These are phyloP conservation scores for Euclidium syriacum DNA, from an alignment of 345 rosid genomes.

Conservation along the genomic window DNA sequence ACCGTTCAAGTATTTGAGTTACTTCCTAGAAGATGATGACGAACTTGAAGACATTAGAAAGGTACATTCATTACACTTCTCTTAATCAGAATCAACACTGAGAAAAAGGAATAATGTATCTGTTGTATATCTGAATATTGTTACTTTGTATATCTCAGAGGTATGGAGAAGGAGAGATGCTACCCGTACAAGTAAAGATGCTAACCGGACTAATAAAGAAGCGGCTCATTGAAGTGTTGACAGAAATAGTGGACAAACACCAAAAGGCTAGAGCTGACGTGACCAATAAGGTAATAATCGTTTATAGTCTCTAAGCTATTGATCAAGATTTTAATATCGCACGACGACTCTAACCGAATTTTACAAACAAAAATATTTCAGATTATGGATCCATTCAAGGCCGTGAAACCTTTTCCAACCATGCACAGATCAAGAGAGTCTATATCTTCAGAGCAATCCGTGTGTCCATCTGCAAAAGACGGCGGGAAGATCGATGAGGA, in stretches of 20 bases:
- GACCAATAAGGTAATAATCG: slow-evolving; percentile 75
- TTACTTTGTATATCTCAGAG: too few species aligned
- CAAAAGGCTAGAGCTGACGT: slow-evolving; percentile 73
- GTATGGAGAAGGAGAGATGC: slow-evolving; percentile 77
- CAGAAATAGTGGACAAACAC: slow-evolving; percentile 79
- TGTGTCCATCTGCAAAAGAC: slow-evolving; percentile 52
- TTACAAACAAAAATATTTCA: slow-evolving; percentile 17
- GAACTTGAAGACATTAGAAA: slow-evolving; percentile 79
- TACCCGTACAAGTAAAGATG: too few species aligned
- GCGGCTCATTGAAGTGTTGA: slow-evolving; percentile 56
- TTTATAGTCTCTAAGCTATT: too few species aligned
- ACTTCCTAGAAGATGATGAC: slow-evolving; percentile 77
- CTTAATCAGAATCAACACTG: too few species aligned
- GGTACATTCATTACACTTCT: too few species aligned
- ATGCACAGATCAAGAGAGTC: slow-evolving; percentile 51
- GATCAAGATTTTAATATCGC: too few species aligned
- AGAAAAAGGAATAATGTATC: background rate
- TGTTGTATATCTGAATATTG: too few species aligned
- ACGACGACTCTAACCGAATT: background rate
- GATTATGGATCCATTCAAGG: slow-evolving; percentile 97
- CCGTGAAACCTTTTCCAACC: slow-evolving; percentile 79
- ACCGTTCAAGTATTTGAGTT: slow-evolving; percentile 68
- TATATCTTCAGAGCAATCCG: background rate
- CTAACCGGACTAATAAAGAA: slow-evolving; percentile 78
- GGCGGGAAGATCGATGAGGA: slow-evolving; percentile 84